Conservation (phyloP, 78 protist genomes). For the Dictyostelium citrinum region DNA sequence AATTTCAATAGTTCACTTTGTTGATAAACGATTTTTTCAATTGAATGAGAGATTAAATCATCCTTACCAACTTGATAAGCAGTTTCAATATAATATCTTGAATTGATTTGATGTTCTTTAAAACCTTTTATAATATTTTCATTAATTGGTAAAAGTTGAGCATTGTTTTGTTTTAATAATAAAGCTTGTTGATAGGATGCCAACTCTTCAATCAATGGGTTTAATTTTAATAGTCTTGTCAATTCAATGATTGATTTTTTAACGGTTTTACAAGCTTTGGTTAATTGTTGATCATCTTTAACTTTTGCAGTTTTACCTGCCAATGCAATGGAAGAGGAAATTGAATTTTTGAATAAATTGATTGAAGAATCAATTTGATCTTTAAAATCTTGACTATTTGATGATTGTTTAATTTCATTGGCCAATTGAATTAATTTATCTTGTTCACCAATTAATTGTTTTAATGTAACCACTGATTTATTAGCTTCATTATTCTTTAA, state of each 20-base stretch:
- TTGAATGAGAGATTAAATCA: constrained; percentile 14
- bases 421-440: constrained; percentile 19
- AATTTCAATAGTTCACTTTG: constrained; percentile 29
- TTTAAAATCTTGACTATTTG: constrained; percentile 7
- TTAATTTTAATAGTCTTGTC: constrained; percentile 16
- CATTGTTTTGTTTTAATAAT: background rate
- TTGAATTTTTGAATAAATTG: constrained; percentile 21
- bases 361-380: constrained; percentile 42
- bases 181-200: background rate
- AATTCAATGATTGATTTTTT: constrained; percentile 45
- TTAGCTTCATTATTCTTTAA: constrained; percentile 8
- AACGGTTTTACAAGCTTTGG: constrained; percentile 29
- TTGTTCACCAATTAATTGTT: constrained; percentile 47
- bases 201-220: constrained; percentile 12
- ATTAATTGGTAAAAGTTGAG: background rate
- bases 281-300: background rate
- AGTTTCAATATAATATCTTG: constrained; percentile 48
- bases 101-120: constrained; percentile 21
- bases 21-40: constrained; percentile 46
- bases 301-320: constrained; percentile 5
- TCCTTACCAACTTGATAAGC: constrained; percentile 33
- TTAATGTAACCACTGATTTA: constrained; percentile 26
- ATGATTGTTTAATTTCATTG: background rate
- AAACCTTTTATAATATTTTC: background rate
- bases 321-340: background rate